Evolutionary conservation across 208 protist species (phyloP), one percentile per base, ranked within the genome.

Genomic region (Trypanosoma avium): DNA sequence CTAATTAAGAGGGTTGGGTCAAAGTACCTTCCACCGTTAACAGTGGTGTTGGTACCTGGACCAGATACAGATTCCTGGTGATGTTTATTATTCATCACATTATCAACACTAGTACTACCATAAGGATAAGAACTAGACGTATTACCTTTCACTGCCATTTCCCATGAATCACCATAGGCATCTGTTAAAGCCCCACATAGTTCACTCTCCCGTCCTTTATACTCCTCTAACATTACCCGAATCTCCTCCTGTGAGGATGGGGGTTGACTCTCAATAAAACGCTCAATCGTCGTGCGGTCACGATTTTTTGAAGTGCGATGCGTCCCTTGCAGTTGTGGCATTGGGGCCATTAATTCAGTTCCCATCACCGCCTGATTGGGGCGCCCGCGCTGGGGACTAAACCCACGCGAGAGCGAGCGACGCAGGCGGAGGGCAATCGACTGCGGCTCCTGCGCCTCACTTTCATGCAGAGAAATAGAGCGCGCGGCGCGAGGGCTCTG

Each of bases 231-330:
- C 68, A 94, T 78, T 19, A 38, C 59, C 57, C 70, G 49, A 52
- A 94, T 67, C 61, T 75, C 82, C 24, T 46, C 40, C 27, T 67
- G 62, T 56, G 81, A 63, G 4, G 54, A 33, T 48, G 56, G 33
- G 10, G 88, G 84, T 57, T 94, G 88, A 53, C 61, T 53, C 38
- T 79, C 58, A 30, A 94, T 83, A 59, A 91, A 94, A 48, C 82
- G 77, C 12, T 81, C 68, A 26, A 91, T 63, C 29, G 88, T 94
- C 27, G 38, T 56, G 19, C 84, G 71, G 49, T 85, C 73, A 49
- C 67, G 66, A 45, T 78, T 56, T 47, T 67, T 63, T 32, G 45
- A 56, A 42, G 49, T 57, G 17, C 48, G 67, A 40, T 66, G 64
- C 29, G 70, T 61, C 0, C 85, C 88, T 60, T 94, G 88, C 53